phyloP scores from a whole-genome alignment of 306 rosid species.

The Acacia crassicarpa region DNA sequence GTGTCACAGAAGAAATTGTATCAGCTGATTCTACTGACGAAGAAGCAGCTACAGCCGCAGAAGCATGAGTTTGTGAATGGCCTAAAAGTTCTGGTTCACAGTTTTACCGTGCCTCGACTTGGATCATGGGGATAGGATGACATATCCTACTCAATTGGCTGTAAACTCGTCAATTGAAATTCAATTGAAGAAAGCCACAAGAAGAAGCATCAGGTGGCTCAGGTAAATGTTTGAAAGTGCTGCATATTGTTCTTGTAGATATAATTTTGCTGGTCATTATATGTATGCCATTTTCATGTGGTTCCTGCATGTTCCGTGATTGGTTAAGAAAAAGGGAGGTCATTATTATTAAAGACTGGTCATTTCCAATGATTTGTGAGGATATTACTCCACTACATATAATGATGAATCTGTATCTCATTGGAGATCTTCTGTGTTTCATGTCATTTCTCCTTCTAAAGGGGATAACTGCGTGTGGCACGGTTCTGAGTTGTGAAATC shows the following conservation, averaged over 20 bases:
- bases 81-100: background rate
- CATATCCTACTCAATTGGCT: constrained; percentile 10
- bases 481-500: background rate
- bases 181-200: constrained; percentile 2
- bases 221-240: constrained; percentile 8
- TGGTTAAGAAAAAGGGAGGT: constrained; percentile 24
- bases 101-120: constrained; percentile 8
- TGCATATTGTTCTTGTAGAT: constrained; percentile 35
- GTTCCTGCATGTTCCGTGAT: constrained; percentile 28
- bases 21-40: constrained; percentile 65
- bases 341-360: constrained; percentile 9
- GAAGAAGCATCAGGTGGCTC: constrained; percentile 5
- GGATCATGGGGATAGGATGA: background rate
- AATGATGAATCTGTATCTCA: background rate
- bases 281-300: background rate
- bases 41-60: constrained; percentile 48
- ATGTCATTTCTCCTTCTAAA: background rate
- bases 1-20: constrained; percentile 36
- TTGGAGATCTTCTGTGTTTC: background rate
- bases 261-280: constrained; percentile 19
- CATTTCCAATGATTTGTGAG: background rate
- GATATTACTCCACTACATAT: background rate
- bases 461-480: background rate
- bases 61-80: constrained; percentile 40
- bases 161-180: constrained; percentile 3